phyloP scores from a whole-genome alignment of 495 filamentous ascomycete genomes.

The Xylaria cubensis region DNA sequence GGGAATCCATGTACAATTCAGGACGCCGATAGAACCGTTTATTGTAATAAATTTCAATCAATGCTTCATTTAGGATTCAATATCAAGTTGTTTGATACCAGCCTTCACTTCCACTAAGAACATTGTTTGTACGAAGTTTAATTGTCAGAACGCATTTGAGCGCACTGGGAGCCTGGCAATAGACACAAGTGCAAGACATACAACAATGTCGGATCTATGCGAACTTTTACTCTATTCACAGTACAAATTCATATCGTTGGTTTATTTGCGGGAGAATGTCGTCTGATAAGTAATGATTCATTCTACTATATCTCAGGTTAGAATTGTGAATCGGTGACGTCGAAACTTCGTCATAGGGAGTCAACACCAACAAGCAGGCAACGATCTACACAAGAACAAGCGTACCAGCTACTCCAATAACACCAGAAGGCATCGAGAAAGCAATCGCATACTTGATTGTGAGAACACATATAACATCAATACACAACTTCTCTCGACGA shows the following conservation, averaged over 20 bases:
- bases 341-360: conserved; percentile 2
- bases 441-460: neutral
- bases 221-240: neutral
- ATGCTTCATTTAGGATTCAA: no score
- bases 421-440: neutral
- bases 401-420: no score
- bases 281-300: no score
- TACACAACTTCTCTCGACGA: neutral
- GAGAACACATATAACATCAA: neutral
- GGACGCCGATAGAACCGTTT: no score
- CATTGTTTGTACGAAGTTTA: no score
- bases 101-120: no score
- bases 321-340: neutral
- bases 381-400: neutral
- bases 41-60: no score
- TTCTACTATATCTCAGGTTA: no score
- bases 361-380: neutral
- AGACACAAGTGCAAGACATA: neutral
- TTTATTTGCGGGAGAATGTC: no score
- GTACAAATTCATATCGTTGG: neutral
- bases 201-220: neutral
- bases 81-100: no score
- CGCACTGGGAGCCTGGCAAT: neutral
- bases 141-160: neutral
- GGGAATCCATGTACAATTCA: neutral